Percentiles rank a stretch among this genome's conserved stretches.
These are phyloP conservation scores for Xylaria nigripes DNA, from an alignment of 495 filamentous ascomycete species.

Conservation along the genomic window DNA sequence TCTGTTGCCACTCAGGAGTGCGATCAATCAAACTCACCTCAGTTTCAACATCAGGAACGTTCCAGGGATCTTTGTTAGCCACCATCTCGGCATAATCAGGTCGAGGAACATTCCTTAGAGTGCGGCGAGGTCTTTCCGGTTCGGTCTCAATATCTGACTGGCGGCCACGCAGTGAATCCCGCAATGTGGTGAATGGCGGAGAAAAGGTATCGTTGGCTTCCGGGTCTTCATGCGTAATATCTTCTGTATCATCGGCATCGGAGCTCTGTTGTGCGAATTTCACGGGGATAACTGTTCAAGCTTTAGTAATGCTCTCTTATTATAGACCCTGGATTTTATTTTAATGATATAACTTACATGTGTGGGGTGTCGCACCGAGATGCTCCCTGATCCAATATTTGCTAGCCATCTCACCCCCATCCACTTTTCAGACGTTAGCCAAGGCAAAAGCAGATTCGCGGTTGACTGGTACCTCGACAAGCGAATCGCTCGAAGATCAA, in stretches of 20 bases:
- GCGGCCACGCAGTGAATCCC: neutral
- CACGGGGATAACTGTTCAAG: slow-evolving; percentile 1
- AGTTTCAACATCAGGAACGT: slow-evolving; percentile 14
- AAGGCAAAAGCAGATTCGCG: neutral
- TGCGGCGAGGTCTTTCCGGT: slow-evolving; percentile 20
- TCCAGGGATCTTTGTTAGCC: slow-evolving; percentile 24
- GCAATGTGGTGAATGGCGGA: neutral
- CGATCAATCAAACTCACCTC: slow-evolving; percentile 11
- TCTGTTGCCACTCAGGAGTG: neutral
- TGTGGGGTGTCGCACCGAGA: slow-evolving; percentile 20
- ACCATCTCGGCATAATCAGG: slow-evolving; percentile 26
- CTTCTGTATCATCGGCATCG: neutral
- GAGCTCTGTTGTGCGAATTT: neutral
- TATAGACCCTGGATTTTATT: neutral
- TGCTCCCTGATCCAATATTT: slow-evolving; percentile 28
- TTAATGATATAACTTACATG: slow-evolving; percentile 14
- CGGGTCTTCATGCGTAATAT: neutral
- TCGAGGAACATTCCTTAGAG: slow-evolving; percentile 16
- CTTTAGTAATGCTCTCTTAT: neutral
- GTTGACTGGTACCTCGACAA: slow-evolving; percentile 15
- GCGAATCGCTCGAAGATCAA: slow-evolving; percentile 24
- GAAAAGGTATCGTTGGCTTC: neutral
- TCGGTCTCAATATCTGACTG: slow-evolving; percentile 13
- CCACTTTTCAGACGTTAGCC: slow-evolving; percentile 12
- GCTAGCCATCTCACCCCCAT: slow-evolving; percentile 20